Base-by-base conservation (phyloP, 192 early-diverging fungal genomes). In the Coemansia javaensis region DNA sequence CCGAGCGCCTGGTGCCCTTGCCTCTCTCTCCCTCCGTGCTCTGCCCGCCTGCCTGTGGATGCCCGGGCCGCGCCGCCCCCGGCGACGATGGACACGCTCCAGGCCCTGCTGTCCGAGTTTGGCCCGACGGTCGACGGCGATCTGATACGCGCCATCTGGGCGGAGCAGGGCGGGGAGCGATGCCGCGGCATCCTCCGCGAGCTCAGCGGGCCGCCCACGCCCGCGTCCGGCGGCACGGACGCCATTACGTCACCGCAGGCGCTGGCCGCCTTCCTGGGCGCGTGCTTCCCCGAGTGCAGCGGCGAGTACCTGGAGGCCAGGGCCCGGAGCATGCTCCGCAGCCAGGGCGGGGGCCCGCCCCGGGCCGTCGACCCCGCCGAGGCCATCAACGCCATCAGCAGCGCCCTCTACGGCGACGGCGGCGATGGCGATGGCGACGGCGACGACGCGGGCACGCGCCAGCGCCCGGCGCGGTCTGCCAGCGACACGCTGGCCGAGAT, bases 231-330 rank as follows among this genome's bases (percentile, higher is more conserved):
- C 9, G 16, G 43, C 3, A 12, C 15, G 4, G 21, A 51, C 27
- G 46, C n/a, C 14, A 73, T 73, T 20, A 40, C 24, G 2, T 66
- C 69, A 14, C 34, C 59, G 2, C 38, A 61, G 14, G 50, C 36
- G 9, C 58, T 73, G 21, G 24, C 51, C 0, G 63, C 53, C 3
- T 73, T 73, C 14, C 58, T 73, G 5, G 35, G 24, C 4, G 53
- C 62, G 4, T 73, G 69, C 21, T 73, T 73, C n/a, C 69, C 69
- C 5, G 62, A 73, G 39, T 73, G 69, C 34, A 54, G 69, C 24
- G 20, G 18, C 14, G 58, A 65, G 22, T 73, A 73, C 27, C 46
- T 73, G 27, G 32, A 35, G 5, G 50, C 58, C 28, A 65, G 61
- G 27, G 50, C 50, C 0, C 27, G 35, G 13, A 54, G 57, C 32